These are phyloP conservation scores for Neurospora hispaniola DNA, from an alignment of 495 filamentous ascomycete species.

Conservation along the genomic window DNA sequence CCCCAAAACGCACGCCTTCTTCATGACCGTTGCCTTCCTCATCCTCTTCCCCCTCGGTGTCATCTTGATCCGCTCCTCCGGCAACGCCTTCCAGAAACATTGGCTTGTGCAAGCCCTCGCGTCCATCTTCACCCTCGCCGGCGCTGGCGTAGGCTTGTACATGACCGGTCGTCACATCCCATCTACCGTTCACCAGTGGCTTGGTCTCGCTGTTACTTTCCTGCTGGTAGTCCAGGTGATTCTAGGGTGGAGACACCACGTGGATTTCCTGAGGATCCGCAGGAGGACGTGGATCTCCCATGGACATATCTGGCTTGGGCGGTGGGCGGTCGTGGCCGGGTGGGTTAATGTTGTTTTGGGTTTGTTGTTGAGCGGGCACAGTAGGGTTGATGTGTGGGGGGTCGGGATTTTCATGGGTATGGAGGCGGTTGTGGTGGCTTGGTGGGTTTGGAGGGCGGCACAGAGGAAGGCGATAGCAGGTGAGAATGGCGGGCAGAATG, in stretches of 20 bases:
- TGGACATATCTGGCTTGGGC: slow-evolving; percentile 18
- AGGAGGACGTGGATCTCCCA: slow-evolving; percentile 19
- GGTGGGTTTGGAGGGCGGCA: slow-evolving; percentile 10
- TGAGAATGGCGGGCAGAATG: background rate
- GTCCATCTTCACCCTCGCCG: slow-evolving; percentile 5
- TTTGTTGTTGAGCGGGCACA: slow-evolving; percentile 7
- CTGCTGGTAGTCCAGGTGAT: slow-evolving; percentile 11
- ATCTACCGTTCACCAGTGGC: slow-evolving; percentile 14
- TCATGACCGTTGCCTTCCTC: slow-evolving; percentile 15
- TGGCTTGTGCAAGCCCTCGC: slow-evolving; percentile 17
- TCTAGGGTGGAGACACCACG: slow-evolving; percentile 23
- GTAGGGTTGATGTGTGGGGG: background rate
- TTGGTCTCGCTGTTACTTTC: slow-evolving; percentile 9
- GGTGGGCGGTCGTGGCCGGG: slow-evolving; percentile 8
- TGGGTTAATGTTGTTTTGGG: slow-evolving; percentile 20
- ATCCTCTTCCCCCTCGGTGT: slow-evolving; percentile 14
- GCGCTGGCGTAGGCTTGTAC: slow-evolving; percentile 8
- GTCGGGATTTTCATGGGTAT: background rate
- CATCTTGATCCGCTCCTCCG: slow-evolving; percentile 7
- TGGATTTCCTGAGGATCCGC: slow-evolving; percentile 14
- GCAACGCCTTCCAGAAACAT: slow-evolving; percentile 16
- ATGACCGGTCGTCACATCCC: slow-evolving; percentile 7
- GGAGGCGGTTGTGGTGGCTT: slow-evolving; percentile 4
- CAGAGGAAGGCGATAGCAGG: background rate
- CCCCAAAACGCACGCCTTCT: slow-evolving; percentile 9